Conservation (phyloP, 768 basidiomycete species). For the Tricholoma flavovirens region DNA sequence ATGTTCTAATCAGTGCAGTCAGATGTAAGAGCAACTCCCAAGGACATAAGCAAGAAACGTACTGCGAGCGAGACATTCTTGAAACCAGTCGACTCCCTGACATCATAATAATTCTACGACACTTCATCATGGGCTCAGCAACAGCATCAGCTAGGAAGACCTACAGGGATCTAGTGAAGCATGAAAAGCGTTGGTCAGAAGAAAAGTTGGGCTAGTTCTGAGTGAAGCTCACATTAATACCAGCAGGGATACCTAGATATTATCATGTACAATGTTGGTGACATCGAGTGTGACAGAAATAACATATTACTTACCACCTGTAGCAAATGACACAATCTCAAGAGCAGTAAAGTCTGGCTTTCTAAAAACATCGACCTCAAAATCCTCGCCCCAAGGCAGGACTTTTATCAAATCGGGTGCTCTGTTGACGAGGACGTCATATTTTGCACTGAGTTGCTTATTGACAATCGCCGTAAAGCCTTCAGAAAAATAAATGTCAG, state of each 20-base stretch:
- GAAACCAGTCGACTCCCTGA: conserved; percentile 77
- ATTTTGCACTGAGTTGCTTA: conserved; percentile 78
- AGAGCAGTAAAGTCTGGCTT: conserved; percentile 88
- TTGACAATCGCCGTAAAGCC: conserved; percentile 87
- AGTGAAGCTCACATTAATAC: conserved; percentile 61
- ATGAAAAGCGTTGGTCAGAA: background rate
- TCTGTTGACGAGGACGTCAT: conserved; percentile 64
- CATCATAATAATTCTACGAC: conserved; percentile 70
- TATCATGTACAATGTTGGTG: background rate
- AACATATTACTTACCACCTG: conserved; percentile 50
- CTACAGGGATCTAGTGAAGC: conserved; percentile 53
- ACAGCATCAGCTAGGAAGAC: conserved; percentile 9
- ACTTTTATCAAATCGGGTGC: conserved; percentile 77
- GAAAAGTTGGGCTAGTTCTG: background rate
- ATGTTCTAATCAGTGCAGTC: conserved; percentile 49
- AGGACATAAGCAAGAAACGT: conserved; percentile 17
- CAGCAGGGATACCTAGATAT: conserved; percentile 67
- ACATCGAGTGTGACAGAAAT: background rate
- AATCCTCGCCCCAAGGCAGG: conserved; percentile 75
- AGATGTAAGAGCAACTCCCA: background rate
- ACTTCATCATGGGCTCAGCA: background rate
- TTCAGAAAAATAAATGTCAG: conserved; percentile 21
- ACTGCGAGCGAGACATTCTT: conserved; percentile 86
- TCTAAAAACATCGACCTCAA: conserved; percentile 67
- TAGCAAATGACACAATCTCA: conserved; percentile 78